Evolutionary conservation across 2,329 filamentous ascomycete species (phyloP), one percentile per base, ranked within the genome.

Genomic region (Colletotrichum sp.): DNA sequence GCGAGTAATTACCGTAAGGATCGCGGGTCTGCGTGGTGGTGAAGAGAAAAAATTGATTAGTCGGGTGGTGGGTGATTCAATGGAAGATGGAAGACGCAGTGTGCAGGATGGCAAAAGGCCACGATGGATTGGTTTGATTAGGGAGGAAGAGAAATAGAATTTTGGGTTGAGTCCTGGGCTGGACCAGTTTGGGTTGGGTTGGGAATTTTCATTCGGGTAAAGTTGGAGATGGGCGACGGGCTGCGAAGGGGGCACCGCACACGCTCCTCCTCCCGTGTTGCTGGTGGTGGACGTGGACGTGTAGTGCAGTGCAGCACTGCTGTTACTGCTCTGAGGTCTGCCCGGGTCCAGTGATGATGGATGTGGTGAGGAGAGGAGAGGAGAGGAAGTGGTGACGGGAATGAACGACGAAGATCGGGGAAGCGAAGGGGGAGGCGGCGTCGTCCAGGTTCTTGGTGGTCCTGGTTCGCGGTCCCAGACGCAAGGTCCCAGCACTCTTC

Each of bases 1-100:
- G 83, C 64, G 87, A 81, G 82, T 90, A 89, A 55, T 71, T 77
- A 72, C 82, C 83, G 84, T 90, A 91, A 36, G 87, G 82, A 79
- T 91, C 90, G 82, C 87, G 89, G 81, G 84, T 83, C 89, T 90
- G 82, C 79, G 78, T 79, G 76, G 72, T 72, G 79, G 71, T 57
- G 71, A 34, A 76, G 68, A 68, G 55, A 75, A 63, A 73, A 73
- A 72, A 73, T 68, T 76, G 72, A 77, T 71, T 71, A 74, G 36
- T 67, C 9, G 76, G 76, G 39, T 12, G 59, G 4, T 8, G 30
- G 71, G 61, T 75, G 62, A 67, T 77, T 69, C 65, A 67, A 66
- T 70, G 72, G 74, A 69, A 71, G 79, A 68, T 64, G 44, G 44
- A 52, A 12, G 44, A 22, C n/a, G 44, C 11, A 22, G 44, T 22